A percentile compares a stretch with the other conserved stretches of the same genome.
phyloP scores from a whole-genome alignment of 805 yeast species.

The Diddensiella santjacobensis region DNA sequence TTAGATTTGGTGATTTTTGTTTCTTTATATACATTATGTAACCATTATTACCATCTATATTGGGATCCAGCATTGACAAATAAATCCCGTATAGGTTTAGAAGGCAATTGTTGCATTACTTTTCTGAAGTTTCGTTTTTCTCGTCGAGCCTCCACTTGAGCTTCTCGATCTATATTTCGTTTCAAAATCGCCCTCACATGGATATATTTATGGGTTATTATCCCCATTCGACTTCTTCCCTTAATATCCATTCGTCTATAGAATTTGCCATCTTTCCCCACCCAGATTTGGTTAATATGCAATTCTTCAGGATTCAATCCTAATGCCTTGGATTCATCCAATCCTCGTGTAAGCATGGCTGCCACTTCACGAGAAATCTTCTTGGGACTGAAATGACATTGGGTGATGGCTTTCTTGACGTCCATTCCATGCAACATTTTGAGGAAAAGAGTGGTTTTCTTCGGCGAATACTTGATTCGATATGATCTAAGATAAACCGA shows the following conservation, averaged over 20 bases:
- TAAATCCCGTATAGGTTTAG: constrained; percentile 38
- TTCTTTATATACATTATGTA: neutral
- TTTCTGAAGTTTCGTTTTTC: constrained; percentile 46
- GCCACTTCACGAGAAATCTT: constrained; percentile 76
- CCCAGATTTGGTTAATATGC: constrained; percentile 81
- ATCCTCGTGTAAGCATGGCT: constrained; percentile 66
- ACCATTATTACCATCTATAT: neutral
- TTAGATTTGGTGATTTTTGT: too few relatives aligned
- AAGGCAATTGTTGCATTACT: constrained; percentile 44
- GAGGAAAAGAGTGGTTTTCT: constrained; percentile 77
- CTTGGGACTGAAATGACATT: constrained; percentile 82
- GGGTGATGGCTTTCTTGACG: constrained; percentile 79
- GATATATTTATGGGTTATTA: constrained; percentile 68
- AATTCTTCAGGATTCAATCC: constrained; percentile 58
- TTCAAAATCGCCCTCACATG: constrained; percentile 78
- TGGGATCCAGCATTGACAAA: constrained; percentile 28
- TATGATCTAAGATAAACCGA: constrained; percentile 75
- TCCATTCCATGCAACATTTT: constrained; percentile 71
- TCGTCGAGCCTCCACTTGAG: constrained; percentile 46
- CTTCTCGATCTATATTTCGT: constrained; percentile 45
- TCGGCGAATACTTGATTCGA: constrained; percentile 82
- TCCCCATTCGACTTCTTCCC: constrained; percentile 88
- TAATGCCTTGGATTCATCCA: constrained; percentile 60
- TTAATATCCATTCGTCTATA: constrained; percentile 68
- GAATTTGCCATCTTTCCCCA: constrained; percentile 83